Evolutionary conservation across 805 yeast genomes (phyloP), one percentile per base, ranked within the genome.

Genomic region (Myxozyma melibiosi): DNA sequence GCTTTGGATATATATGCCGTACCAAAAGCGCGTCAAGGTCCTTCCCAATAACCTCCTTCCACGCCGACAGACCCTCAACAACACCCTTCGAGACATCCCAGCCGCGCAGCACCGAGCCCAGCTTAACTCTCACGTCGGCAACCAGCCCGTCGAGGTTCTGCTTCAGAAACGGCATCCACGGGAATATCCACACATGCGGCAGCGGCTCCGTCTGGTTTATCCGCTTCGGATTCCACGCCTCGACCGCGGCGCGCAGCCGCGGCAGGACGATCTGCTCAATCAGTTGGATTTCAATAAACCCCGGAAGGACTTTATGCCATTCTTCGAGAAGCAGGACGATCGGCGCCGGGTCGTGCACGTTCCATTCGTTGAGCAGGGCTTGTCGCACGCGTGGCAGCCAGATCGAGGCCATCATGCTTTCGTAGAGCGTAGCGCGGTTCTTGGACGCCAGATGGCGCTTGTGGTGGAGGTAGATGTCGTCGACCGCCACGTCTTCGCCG

Each of bases 241-340:
- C 56, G 4, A 81, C 67, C 0, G 70, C 73, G 1, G 58, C 22
- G 0, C 64, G 38, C 3, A 83, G 65, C 33, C 71, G 73, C 0
- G 82, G 81, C 0, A 70, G 50, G 1, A 83, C 65, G 4, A 69
- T 66, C 2, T 64, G 66, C 4, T 65, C 53, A 2, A 72, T 45
- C 13, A 80, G 50, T 41, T 66, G 66, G 2, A 70, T 64, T 13
- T 72, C 63, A 1, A 71, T 63, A 3, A 58, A 51, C 0, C 46
- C 45, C 2, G 78, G 74, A 2, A 80, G 51, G 1, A 78, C 57
- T 0, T 65, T 67, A 24, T 67, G 69, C 84, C 81, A 78, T 20
- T 74, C 75, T 18, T 78, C 68, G 0, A 80, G 49, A 2, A 78
- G 53, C 0, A 73, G 66, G 5, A 79, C 67, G 1, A 75, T 76